Evolutionary conservation across 345 rosid species (phyloP).

Genomic region (Mallotus nudiflorus): DNA sequence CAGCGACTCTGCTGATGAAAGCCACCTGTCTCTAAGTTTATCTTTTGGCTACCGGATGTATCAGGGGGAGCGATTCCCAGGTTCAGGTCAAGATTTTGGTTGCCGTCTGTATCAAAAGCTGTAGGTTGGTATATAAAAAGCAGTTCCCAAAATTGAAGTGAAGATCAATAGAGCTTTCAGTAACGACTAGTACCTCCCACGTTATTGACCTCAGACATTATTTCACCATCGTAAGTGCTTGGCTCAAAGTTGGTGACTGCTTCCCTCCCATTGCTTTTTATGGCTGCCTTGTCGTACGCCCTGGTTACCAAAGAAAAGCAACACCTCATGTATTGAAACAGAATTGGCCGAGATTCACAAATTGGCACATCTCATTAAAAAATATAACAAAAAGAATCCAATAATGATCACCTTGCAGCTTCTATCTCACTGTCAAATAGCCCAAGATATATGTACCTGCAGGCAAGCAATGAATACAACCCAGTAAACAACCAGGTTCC

Average conservation of each 20-base stretch:
- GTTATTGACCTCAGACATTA: constrained; percentile 24
- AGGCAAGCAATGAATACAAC: constrained; percentile 30
- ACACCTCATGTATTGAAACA: constrained; percentile 10
- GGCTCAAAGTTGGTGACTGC: constrained; percentile 93
- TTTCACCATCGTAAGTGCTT: constrained; percentile 55
- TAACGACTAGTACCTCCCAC: constrained; percentile 38
- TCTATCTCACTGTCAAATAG: constrained; percentile 86
- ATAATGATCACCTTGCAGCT: constrained; percentile 73
- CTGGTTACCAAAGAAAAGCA: constrained; percentile 37
- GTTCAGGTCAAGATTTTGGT: constrained; percentile 49
- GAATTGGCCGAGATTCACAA: not conserved
- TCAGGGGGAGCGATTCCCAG: constrained; percentile 58
- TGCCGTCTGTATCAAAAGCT: constrained; percentile 32
- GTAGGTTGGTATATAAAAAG: not conserved
- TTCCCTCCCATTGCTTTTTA: constrained; percentile 83
- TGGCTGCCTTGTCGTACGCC: constrained; percentile 95
- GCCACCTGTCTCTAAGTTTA: constrained; percentile 11
- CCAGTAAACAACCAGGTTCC: constrained; percentile 29
- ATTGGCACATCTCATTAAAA: not conserved
- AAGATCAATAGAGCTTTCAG: not conserved
- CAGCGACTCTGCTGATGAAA: constrained; percentile 17
- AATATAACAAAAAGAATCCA: constrained; percentile 9
- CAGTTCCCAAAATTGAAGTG: not conserved
- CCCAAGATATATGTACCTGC: constrained; percentile 96
- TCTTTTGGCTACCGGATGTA: constrained; percentile 26